These are phyloP conservation scores for Pisolithus sp. DNA, from an alignment of 768 basidiomycete genomes.

Conservation along the genomic window DNA sequence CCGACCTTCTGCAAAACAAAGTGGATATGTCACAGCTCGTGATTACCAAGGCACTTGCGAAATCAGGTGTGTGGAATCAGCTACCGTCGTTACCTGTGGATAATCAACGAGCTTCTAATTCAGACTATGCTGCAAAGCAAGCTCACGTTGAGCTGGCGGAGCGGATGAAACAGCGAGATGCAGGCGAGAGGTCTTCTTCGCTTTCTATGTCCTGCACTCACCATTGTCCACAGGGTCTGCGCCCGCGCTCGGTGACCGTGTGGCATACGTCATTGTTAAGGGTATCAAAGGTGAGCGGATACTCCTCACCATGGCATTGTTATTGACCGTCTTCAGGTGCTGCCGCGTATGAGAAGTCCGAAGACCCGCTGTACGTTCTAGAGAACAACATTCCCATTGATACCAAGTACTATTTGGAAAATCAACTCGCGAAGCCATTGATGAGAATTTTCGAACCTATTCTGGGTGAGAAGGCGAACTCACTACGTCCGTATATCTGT, in stretches of 20 bases:
- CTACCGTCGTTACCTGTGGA: neutral
- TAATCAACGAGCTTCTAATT: neutral
- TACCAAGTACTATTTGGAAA: constrained; percentile 96
- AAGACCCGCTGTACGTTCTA: constrained; percentile 94
- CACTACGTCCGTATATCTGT: constrained; percentile 52
- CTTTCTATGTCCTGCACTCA: neutral
- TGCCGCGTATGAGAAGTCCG: constrained; percentile 97
- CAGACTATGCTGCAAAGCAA: constrained; percentile 92
- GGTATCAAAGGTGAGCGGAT: constrained; percentile 73
- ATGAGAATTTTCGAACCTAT: constrained; percentile 99
- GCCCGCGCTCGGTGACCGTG: constrained; percentile 95
- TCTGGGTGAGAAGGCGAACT: constrained; percentile 83
- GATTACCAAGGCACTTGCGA: constrained; percentile 95
- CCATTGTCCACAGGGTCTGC: constrained; percentile 63
- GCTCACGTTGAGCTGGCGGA: constrained; percentile 95
- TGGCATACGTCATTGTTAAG: constrained; percentile 98
- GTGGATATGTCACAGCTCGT: constrained; percentile 99
- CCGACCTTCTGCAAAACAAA: constrained; percentile 92
- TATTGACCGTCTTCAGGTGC: constrained; percentile 52
- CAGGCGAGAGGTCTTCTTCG: constrained; percentile 42
- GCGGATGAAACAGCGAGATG: constrained; percentile 93
- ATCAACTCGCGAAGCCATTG: constrained; percentile 94
- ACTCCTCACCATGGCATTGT: neutral
- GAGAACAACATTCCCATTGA: constrained; percentile 99
- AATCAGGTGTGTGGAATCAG: constrained; percentile 49